Conservation (phyloP, 2,329 filamentous ascomycete genomes). For the Penicillium hordei region DNA sequence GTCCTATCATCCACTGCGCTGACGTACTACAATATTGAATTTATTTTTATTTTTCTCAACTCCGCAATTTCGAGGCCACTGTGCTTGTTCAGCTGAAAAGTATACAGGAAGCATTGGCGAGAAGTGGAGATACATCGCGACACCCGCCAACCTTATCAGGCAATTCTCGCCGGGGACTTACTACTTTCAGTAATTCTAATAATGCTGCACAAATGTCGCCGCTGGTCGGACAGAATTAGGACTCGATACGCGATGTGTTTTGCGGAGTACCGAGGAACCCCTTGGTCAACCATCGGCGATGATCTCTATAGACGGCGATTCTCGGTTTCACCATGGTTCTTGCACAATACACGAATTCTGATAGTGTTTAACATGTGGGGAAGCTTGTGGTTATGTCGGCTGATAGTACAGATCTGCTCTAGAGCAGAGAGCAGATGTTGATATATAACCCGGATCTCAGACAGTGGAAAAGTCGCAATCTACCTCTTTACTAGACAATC, state of each 20-base stretch:
- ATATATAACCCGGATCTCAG: slow-evolving; percentile 3
- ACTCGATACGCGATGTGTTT: not conserved
- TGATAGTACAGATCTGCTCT: not conserved
- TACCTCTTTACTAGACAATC: not conserved
- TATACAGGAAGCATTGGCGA: not conserved
- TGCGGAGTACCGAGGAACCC: not conserved
- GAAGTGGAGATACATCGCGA: not conserved
- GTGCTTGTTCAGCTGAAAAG: not conserved
- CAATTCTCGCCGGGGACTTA: not conserved
- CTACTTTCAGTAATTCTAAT: not conserved
- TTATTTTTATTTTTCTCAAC: not conserved
- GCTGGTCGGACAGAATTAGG: not conserved
- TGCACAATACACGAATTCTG: not conserved
- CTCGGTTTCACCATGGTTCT: not conserved
- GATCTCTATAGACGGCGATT: no score
- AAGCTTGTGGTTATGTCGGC: not conserved
- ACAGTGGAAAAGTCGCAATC: slow-evolving; percentile 1
- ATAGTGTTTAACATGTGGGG: slow-evolving; percentile 1
- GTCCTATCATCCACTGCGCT: slow-evolving; percentile 63
- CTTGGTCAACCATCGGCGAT: not conserved
- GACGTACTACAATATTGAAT: slow-evolving; percentile 63
- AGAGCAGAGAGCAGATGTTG: not conserved
- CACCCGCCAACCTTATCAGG: not conserved
- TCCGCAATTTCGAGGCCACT: not conserved
- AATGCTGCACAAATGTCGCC: not conserved